These are phyloP conservation scores for Oehlia diaphana DNA, from an alignment of 192 early-diverging fungal species.

Conservation along the genomic window DNA sequence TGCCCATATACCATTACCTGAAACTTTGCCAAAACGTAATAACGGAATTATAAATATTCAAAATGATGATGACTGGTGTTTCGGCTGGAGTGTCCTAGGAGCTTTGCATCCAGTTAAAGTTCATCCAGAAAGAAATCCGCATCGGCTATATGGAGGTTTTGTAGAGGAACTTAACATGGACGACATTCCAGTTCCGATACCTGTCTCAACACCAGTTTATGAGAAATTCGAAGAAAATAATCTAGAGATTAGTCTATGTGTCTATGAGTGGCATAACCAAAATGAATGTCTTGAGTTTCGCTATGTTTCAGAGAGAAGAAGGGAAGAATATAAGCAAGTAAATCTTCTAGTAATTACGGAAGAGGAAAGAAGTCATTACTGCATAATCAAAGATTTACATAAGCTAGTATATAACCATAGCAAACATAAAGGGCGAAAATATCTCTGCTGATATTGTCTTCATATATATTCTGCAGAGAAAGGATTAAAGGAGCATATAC, in stretches of 20 bases:
- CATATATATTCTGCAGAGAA: conserved; percentile 1
- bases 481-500: not conserved
- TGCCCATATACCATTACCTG: no score
- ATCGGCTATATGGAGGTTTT: not conserved
- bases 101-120: conserved; percentile 14
- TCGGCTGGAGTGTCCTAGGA: not conserved
- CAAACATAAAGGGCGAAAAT: conserved; percentile 20
- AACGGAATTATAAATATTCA: conserved; percentile 21
- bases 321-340: no score
- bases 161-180: not conserved
- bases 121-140: conserved; percentile 13
- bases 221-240: no score
- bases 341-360: no score
- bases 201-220: no score
- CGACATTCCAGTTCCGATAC: no score
- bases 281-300: no score
- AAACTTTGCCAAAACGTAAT: no score
- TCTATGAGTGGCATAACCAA: no score
- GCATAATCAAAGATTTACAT: conserved; percentile 23
- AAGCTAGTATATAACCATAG: conserved; percentile 19
- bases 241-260: no score
- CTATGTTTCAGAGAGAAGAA: no score
- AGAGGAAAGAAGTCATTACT: not conserved
- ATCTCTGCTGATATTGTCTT: conserved; percentile 19
- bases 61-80: conserved; percentile 22